Percentiles rank a stretch among this genome's conserved stretches.
phyloP scores from a whole-genome alignment of 2,329 filamentous ascomycete genomes.

The Bipolaris bicolor region DNA sequence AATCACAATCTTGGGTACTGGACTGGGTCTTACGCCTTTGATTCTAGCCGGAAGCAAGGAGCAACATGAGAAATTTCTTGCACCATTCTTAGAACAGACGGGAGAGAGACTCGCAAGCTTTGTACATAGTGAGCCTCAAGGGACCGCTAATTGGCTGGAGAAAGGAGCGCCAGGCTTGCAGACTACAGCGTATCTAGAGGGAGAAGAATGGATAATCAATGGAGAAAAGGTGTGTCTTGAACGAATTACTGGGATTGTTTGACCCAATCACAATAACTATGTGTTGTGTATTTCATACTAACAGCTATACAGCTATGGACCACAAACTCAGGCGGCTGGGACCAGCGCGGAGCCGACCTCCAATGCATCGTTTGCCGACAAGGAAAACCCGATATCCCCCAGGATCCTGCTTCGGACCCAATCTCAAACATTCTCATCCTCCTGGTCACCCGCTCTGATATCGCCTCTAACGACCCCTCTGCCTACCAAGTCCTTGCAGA shows the following conservation, averaged over 20 bases:
- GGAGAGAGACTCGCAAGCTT: slow-evolving; percentile 59
- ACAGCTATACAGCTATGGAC: slow-evolving; percentile 54
- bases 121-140: slow-evolving; percentile 60
- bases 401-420: slow-evolving; percentile 32
- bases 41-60: slow-evolving; percentile 53
- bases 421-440: slow-evolving; percentile 56
- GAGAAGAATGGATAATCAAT: slow-evolving; percentile 59
- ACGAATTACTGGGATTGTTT: not conserved
- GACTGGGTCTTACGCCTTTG: slow-evolving; percentile 60
- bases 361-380: slow-evolving; percentile 60
- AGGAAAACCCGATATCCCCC: slow-evolving; percentile 12
- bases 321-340: slow-evolving; percentile 62
- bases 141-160: slow-evolving; percentile 61
- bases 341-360: slow-evolving; percentile 59
- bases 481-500: slow-evolving; percentile 58
- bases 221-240: slow-evolving; percentile 57
- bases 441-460: slow-evolving; percentile 56
- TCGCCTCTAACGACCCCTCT: slow-evolving; percentile 51
- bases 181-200: slow-evolving; percentile 58
- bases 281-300: not conserved
- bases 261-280: not conserved
- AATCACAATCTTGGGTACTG: slow-evolving; percentile 60
- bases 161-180: slow-evolving; percentile 56
- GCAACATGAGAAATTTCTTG: slow-evolving; percentile 53
- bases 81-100: slow-evolving; percentile 43